Percentiles rank a stretch among this genome's conserved stretches.
Evolutionary conservation across 305 asterid species (phyloP).

Genomic region (Fraxinus floribunda): DNA sequence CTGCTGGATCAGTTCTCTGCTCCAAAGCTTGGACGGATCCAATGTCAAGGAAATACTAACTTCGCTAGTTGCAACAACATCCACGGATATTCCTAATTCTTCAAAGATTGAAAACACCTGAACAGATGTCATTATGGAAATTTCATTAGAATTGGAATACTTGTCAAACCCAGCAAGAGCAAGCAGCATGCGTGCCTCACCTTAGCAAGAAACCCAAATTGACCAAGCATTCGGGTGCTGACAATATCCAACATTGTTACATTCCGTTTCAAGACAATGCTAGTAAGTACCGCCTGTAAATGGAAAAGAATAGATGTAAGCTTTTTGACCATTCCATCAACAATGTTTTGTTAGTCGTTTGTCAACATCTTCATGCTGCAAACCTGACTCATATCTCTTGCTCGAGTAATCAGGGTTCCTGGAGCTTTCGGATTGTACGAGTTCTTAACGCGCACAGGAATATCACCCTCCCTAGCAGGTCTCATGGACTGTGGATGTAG

Average conservation of each 20-base stretch:
- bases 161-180: slow-evolving; percentile 3
- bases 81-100: slow-evolving; percentile 93
- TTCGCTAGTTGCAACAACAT: slow-evolving; percentile 98
- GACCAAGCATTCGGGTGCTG: slow-evolving; percentile 98
- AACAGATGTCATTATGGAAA: slow-evolving; percentile 16
- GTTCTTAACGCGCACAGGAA: slow-evolving; percentile 96
- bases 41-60: slow-evolving; percentile 91
- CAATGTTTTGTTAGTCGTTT: slow-evolving; percentile 5
- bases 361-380: slow-evolving; percentile 8
- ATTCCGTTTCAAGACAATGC: slow-evolving; percentile 90
- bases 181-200: slow-evolving; percentile 31
- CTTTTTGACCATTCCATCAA: slow-evolving; percentile 7
- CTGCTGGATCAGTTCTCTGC: slow-evolving; percentile 95
- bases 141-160: slow-evolving; percentile 11
- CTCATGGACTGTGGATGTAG: slow-evolving; percentile 99
- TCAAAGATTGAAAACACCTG: slow-evolving; percentile 86
- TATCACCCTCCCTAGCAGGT: slow-evolving; percentile 95
- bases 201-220: slow-evolving; percentile 94
- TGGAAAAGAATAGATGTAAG: slow-evolving; percentile 14
- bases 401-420: slow-evolving; percentile 79
- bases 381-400: slow-evolving; percentile 92
- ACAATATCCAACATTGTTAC: slow-evolving; percentile 95
- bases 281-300: slow-evolving; percentile 85
- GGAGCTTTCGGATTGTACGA: slow-evolving; percentile 93
- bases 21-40: slow-evolving; percentile 97